Conservation (phyloP, 1,284 basidiomycete species). For the Neolentinus lepideus region DNA sequence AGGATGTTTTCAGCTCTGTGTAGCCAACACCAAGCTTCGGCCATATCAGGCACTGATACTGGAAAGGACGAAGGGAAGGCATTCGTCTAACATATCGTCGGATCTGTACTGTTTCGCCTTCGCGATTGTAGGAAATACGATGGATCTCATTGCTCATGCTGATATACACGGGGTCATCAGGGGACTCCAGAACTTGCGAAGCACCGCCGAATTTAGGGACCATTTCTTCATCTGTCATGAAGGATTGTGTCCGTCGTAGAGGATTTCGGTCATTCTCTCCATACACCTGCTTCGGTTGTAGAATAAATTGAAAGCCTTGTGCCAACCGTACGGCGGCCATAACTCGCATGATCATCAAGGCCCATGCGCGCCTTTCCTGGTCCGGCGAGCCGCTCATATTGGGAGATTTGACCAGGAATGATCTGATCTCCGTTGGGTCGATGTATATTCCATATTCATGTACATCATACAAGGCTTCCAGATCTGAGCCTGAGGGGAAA, state of each 20-base stretch:
- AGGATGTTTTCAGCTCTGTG: constrained; percentile 73
- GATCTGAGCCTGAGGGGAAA: constrained; percentile 71
- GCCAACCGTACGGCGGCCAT: constrained; percentile 90
- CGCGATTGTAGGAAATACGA: constrained; percentile 74
- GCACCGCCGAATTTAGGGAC: constrained; percentile 58
- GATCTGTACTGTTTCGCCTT: constrained; percentile 74
- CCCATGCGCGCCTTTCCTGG: constrained; percentile 61
- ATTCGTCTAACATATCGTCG: constrained; percentile 80
- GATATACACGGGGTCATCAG: constrained; percentile 78
- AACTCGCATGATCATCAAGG: constrained; percentile 84
- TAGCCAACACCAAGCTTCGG: constrained; percentile 85
- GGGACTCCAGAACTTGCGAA: constrained; percentile 61
- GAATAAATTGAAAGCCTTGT: constrained; percentile 96
- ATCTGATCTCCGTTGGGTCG: constrained; percentile 70
- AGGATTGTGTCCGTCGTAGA: constrained; percentile 47
- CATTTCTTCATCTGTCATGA: constrained; percentile 46
- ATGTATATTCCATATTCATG: constrained; percentile 78
- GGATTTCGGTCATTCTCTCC: constrained; percentile 15
- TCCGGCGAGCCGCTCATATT: constrained; percentile 38
- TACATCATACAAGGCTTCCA: constrained; percentile 75
- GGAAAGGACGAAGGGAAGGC: constrained; percentile 53
- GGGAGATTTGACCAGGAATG: constrained; percentile 72
- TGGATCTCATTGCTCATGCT: constrained; percentile 97
- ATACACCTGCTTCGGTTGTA: constrained; percentile 29
- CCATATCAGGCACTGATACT: constrained; percentile 91